Conservation (phyloP, 306 rosid genomes). For the Glycine tomentella region DNA sequence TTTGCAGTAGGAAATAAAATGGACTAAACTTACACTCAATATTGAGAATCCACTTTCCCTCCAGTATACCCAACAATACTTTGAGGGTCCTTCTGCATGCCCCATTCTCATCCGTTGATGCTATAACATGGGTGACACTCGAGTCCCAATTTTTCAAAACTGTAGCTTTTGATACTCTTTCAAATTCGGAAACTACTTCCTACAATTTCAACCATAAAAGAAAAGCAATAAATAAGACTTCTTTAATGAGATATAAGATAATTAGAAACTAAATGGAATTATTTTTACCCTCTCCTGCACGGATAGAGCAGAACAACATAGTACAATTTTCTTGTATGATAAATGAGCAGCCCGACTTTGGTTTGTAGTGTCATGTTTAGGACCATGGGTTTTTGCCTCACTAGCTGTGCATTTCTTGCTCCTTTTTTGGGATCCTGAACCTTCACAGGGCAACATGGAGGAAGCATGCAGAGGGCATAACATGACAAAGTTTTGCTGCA, state of each 20-base stretch:
- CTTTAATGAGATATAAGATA: not conserved
- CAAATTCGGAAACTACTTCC: constrained; percentile 78
- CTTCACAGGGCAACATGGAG: constrained; percentile 68
- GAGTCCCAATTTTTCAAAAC: constrained; percentile 83
- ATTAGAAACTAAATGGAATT: constrained; percentile 29
- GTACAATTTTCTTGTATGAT: constrained; percentile 68
- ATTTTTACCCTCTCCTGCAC: constrained; percentile 71
- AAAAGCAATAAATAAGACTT: not conserved
- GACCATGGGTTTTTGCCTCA: constrained; percentile 44
- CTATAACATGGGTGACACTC: constrained; percentile 85
- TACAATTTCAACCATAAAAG: constrained; percentile 49
- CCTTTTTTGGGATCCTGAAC: constrained; percentile 56
- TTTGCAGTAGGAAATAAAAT: not conserved
- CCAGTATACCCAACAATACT: constrained; percentile 85
- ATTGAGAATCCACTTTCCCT: constrained; percentile 91
- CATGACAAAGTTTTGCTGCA: constrained; percentile 88
- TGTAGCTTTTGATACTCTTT: constrained; percentile 65
- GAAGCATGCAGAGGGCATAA: constrained; percentile 84
- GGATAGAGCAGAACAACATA: constrained; percentile 92
- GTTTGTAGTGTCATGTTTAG: constrained; percentile 42
- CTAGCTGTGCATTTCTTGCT: constrained; percentile 51
- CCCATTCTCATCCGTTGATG: constrained; percentile 79
- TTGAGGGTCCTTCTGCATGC: constrained; percentile 95
- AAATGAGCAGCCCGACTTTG: constrained; percentile 51
- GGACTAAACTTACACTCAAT: constrained; percentile 65